Base-by-base conservation (phyloP, 345 rosid species). In the Populus ilicifolia region DNA sequence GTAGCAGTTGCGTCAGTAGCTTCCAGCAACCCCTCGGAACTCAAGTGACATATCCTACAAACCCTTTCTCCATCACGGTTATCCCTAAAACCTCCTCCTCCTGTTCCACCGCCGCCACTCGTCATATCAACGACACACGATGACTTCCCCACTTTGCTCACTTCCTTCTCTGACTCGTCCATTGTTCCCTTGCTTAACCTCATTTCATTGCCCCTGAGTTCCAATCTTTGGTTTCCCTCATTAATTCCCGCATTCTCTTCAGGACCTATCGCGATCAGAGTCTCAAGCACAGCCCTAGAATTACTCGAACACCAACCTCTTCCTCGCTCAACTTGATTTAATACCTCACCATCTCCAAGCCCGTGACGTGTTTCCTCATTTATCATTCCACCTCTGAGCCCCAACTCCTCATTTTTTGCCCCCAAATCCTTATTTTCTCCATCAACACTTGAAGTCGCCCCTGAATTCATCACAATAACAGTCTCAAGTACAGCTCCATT, bases 31-130 rank as follows among this genome's bases (percentile, higher is more conserved):
- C 83, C 93, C 71, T 93, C 97, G 23, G 91, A 84, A 78, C 72
- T 86, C 88, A 95, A 88, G 78, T 93, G 94, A 82, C 98, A 95
- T 77, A 95, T 95, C 82, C 99, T 88, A 75, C 99, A 95, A 76
- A 93, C 86, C 65, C 70, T 86, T 77, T 91, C 93, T 61, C 86
- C 86, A 16, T 85, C 93, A 27, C 77, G 75, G 41, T 43, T 75
- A 78, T 85, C 86, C 77, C 73, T 82, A 44, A 61, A 25, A 27
- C 69, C 76, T 29, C 84, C 69, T 59, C 81, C 74, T 29, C 62
- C 52, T n/a, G 29, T n/a, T 18, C 72, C 80, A 17, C n/a, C 85
- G 52, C 73, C 79, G 25, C 76, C 75, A 68, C 83, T 66, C 79
- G 79, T 86, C 71, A 89, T 33, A 83, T 90, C 90, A n/a, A 88